Percentiles rank a stretch among this genome's conserved stretches.
These are phyloP conservation scores for Neurospora terricola DNA, from an alignment of 495 filamentous ascomycete genomes.

Conservation along the genomic window DNA sequence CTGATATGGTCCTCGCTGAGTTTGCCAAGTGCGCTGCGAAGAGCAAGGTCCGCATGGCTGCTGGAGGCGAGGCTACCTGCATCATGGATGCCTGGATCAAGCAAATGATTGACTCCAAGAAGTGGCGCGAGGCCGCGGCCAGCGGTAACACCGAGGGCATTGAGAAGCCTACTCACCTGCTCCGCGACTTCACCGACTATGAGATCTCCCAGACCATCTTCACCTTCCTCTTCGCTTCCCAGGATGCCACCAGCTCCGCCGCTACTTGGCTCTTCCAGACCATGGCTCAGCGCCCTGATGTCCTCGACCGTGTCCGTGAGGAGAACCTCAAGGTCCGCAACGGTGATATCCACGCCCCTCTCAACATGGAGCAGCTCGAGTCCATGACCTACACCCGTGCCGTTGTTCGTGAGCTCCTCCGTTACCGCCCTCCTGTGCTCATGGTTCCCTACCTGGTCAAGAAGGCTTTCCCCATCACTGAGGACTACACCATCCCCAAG, in stretches of 20 bases:
- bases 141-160: constrained; percentile 57
- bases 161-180: constrained; percentile 70
- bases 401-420: constrained; percentile 84
- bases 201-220: constrained; percentile 94
- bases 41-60: constrained; percentile 84
- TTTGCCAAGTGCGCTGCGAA: constrained; percentile 89
- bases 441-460: constrained; percentile 97
- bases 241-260: constrained; percentile 91
- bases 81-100: constrained; percentile 94
- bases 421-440: constrained; percentile 92
- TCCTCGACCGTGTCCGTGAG: constrained; percentile 82
- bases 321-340: constrained; percentile 75
- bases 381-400: constrained; percentile 84
- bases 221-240: constrained; percentile 96
- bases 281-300: constrained; percentile 86
- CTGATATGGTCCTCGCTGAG: constrained; percentile 82
- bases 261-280: constrained; percentile 92
- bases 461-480: constrained; percentile 88
- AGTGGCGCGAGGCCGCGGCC: constrained; percentile 60
- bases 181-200: constrained; percentile 81
- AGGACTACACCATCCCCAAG: constrained; percentile 82
- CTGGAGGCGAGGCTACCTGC: constrained; percentile 76
- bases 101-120: constrained; percentile 70
- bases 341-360: constrained; percentile 59
- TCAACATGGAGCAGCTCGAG: constrained; percentile 79